phyloP scores from a whole-genome alignment of 345 rosid genomes.

The Rhodamnia rubescens region DNA sequence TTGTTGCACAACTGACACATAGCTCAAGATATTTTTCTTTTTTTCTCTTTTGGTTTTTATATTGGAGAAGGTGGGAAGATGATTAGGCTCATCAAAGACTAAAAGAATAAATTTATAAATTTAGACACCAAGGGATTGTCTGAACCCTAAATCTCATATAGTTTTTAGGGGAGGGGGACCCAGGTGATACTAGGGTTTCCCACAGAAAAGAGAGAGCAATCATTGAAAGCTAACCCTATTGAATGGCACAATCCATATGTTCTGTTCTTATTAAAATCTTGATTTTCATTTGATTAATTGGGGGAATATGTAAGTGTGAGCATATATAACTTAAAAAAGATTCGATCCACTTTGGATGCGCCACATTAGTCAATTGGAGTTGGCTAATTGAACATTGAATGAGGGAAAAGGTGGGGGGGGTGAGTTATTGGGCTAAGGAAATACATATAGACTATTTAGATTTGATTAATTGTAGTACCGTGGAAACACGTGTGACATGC shows the following conservation, averaged over 20 bases:
- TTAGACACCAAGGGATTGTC: neutral
- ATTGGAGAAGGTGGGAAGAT: constrained; percentile 26
- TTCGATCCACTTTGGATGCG: constrained; percentile 15
- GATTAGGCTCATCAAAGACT: constrained; percentile 23
- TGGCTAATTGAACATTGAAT: constrained; percentile 22
- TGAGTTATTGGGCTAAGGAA: neutral
- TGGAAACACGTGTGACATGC: neutral
- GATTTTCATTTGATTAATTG: neutral
- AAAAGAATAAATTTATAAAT: neutral
- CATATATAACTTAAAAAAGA: constrained; percentile 11
- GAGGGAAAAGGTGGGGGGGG: neutral
- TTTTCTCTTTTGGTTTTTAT: neutral
- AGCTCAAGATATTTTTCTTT: neutral
- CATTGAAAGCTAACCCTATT: constrained; percentile 27
- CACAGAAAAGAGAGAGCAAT: constrained; percentile 37
- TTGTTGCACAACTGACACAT: neutral
- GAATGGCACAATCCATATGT: constrained; percentile 1
- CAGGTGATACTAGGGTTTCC: constrained; percentile 23
- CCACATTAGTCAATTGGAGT: constrained; percentile 52
- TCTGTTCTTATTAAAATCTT: neutral
- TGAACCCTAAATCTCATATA: constrained; percentile 5
- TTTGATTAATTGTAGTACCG: neutral
- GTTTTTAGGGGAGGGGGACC: constrained; percentile 13
- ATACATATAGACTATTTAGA: neutral
- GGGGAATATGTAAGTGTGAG: constrained; percentile 20